A percentile compares a stretch with the other conserved stretches of the same genome.
These are phyloP conservation scores for Hypoxylon lienhwacheense DNA, from an alignment of 495 filamentous ascomycete genomes.

Conservation along the genomic window DNA sequence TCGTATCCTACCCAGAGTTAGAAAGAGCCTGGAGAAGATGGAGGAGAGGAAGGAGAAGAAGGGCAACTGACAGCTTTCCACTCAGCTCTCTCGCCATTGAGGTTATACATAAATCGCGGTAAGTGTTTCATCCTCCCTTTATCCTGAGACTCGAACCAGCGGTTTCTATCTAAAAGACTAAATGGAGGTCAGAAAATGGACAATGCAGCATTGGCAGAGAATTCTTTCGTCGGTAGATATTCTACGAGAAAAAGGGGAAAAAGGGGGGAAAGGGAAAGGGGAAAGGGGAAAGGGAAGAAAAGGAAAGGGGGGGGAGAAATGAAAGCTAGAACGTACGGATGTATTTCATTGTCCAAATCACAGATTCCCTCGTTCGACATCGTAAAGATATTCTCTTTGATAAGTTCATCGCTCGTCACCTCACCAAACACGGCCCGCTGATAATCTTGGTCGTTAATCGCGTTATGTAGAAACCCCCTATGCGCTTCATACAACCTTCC, in stretches of 20 bases:
- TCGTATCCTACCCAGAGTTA: slow-evolving; percentile 12
- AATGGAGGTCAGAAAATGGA: too few relatives aligned
- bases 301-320: too few relatives aligned
- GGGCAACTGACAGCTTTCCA: slow-evolving; percentile 29
- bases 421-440: slow-evolving; percentile 35
- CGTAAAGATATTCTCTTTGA: slow-evolving; percentile 15
- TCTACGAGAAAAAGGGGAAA: too few relatives aligned
- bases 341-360: slow-evolving; percentile 27
- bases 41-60: background rate
- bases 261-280: too few relatives aligned
- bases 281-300: too few relatives aligned
- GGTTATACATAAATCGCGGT: slow-evolving; percentile 34
- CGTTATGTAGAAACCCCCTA: slow-evolving; percentile 9
- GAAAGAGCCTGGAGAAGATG: background rate
- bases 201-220: too few relatives aligned
- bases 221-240: too few relatives aligned
- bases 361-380: slow-evolving; percentile 18
- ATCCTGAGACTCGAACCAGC: background rate
- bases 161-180: slow-evolving; percentile 15
- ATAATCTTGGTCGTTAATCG: slow-evolving; percentile 39
- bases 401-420: slow-evolving; percentile 41
- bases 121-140: background rate
- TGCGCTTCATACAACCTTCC: slow-evolving; percentile 6
- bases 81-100: slow-evolving; percentile 32
- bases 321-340: slow-evolving; percentile 34